phyloP scores from a whole-genome alignment of 345 rosid genomes.

The Salix suchowensis region DNA sequence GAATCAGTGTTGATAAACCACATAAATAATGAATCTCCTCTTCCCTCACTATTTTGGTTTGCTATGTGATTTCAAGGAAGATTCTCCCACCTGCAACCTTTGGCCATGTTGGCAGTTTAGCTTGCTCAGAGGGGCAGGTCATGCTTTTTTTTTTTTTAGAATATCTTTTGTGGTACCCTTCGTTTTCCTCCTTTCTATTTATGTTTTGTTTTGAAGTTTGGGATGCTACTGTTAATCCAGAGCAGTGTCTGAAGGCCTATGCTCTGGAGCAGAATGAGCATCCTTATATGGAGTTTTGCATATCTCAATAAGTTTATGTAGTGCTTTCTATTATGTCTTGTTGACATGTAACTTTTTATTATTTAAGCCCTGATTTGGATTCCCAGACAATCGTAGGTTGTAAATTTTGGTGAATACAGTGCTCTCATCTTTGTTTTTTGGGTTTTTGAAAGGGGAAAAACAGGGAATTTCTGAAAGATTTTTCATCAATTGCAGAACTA shows the following conservation, averaged over 20 bases:
- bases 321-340: background rate
- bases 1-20: background rate
- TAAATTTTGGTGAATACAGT: background rate
- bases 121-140: background rate
- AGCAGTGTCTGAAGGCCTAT: background rate
- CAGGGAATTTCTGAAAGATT: background rate
- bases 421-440: background rate
- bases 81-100: background rate
- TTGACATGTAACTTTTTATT: background rate
- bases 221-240: background rate
- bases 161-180: background rate
- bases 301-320: background rate
- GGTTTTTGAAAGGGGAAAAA: background rate
- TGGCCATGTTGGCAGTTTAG: background rate
- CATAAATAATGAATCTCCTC: background rate
- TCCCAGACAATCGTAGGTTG: background rate
- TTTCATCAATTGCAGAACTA: background rate
- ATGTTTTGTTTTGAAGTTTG: background rate
- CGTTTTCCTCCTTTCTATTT: background rate
- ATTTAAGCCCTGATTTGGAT: background rate
- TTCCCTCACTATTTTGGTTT: background rate
- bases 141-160: background rate
- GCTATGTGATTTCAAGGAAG: background rate
- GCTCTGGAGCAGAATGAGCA: background rate
- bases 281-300: background rate